These are phyloP conservation scores for Microdochium nivale DNA, from an alignment of 2,329 filamentous ascomycete species.

Conservation along the genomic window DNA sequence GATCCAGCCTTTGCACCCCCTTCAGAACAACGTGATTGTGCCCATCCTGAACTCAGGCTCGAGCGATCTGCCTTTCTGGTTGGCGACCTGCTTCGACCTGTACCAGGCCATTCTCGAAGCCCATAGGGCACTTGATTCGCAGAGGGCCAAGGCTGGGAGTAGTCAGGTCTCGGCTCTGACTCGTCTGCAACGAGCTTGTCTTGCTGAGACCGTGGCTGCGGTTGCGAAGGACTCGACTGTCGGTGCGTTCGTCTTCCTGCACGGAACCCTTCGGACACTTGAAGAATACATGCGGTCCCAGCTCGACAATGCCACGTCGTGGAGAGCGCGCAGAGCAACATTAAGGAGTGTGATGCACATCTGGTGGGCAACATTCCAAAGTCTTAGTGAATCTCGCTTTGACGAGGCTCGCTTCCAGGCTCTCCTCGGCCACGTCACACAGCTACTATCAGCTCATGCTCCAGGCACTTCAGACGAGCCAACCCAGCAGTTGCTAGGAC, in stretches of 20 bases:
- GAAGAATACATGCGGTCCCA: conserved; percentile 31
- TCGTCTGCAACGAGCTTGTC: conserved; percentile 50
- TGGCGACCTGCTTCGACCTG: conserved; percentile 43
- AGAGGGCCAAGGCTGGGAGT: conserved; percentile 31
- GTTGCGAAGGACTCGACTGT: conserved; percentile 55
- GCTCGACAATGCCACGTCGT: conserved; percentile 15
- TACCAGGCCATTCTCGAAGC: conserved; percentile 34
- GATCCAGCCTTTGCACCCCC: conserved; percentile 45
- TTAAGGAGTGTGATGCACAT: conserved; percentile 39
- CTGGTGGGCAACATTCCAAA: conserved; percentile 42
- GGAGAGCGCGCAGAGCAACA: conserved; percentile 21
- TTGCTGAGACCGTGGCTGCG: conserved; percentile 43
- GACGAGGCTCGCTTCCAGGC: conserved; percentile 58
- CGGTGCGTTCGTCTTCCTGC: conserved; percentile 41
- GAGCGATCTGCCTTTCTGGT: conserved; percentile 34
- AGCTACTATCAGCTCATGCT: conserved; percentile 28
- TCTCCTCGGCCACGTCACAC: conserved; percentile 44
- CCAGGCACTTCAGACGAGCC: conserved; percentile 12
- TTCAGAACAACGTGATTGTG: conserved; percentile 48
- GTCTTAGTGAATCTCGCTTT: conserved; percentile 37
- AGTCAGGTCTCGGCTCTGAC: conserved; percentile 46
- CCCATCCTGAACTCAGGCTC: conserved; percentile 29
- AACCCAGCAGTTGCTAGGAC: conserved; percentile 27
- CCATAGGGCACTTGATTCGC: conserved; percentile 29
- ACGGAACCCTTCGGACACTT: conserved; percentile 29